phyloP scores from a whole-genome alignment of 352 stramenopile species.

The Peronospora destructor region DNA sequence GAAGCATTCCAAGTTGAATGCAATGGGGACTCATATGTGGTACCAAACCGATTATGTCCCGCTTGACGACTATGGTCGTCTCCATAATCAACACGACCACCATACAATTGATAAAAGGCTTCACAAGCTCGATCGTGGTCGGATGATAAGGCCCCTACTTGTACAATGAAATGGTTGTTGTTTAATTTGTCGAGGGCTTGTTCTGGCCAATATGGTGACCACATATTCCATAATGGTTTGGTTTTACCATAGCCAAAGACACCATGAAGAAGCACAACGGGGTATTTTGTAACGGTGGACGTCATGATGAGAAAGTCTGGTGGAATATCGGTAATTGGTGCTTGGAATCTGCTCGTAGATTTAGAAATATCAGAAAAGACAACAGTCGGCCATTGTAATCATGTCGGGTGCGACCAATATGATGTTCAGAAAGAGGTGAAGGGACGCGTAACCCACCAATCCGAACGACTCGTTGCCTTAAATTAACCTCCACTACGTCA shows the following conservation, averaged over 20 bases:
- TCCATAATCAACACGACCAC: slow-evolving; percentile 56
- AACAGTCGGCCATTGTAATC: too few species aligned
- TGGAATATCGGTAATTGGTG: too few species aligned
- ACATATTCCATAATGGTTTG: slow-evolving; percentile 41
- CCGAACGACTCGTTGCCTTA: too few species aligned
- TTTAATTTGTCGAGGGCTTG: slow-evolving; percentile 31
- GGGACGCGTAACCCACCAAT: too few species aligned
- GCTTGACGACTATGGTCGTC: slow-evolving; percentile 31
- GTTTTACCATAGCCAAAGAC: slow-evolving; percentile 47
- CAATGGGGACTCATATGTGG: slow-evolving; percentile 26
- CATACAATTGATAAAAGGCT: slow-evolving; percentile 50
- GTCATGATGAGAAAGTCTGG: slow-evolving; percentile 1
- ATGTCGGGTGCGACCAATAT: too few species aligned
- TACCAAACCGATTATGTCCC: slow-evolving; percentile 40
- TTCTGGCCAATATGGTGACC: slow-evolving; percentile 51
- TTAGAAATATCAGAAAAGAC: too few species aligned
- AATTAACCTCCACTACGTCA: too few species aligned
- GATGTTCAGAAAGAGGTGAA: too few species aligned
- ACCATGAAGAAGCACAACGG: slow-evolving; percentile 59
- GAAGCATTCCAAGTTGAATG: slow-evolving; percentile 43
- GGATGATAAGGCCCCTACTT: slow-evolving; percentile 53
- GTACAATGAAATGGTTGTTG: slow-evolving; percentile 40
- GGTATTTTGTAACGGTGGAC: slow-evolving; percentile 31
- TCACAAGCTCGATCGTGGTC: slow-evolving; percentile 60
- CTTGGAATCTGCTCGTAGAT: too few species aligned